Base-by-base conservation (phyloP, 306 rosid genomes). In the Hylodesmum podocarpum region DNA sequence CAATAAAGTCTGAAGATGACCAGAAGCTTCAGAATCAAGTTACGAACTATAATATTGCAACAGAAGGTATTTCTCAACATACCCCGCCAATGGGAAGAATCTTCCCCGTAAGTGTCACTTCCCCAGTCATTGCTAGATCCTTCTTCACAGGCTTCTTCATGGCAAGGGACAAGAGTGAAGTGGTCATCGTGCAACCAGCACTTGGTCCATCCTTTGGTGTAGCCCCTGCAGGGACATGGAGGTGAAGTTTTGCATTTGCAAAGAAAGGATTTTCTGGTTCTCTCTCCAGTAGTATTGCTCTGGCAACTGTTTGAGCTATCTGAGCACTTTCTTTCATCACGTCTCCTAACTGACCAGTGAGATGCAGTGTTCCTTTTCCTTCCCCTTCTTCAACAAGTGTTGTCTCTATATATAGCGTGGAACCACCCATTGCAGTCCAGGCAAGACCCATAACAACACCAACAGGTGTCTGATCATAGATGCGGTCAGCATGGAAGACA, bases 391-490 rank as follows among this genome's bases (percentile, higher is more conserved):
- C 98, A 74, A 92, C 76, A 43, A 82, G 75, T 57, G 91, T 83
- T 22, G 99, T 96, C 86, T 92, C 99, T 74, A 96, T 89, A 81
- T 96, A 96, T 61, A 96, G 86, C 1, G 99, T 96, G 77, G 98
- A 96, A 33, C 99, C 99, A 18, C 99, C 99, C 99, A 96, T 92
- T 71, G 99, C 89, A 40, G 99, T 92, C 99, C 99, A 96, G 64
- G 99, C 99, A 64, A 96, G 98, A 80, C 99, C 99, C 99, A 96
- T 91, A 34, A 96, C 99, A 24, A 96, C 99, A 68, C 99, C 99
- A 33, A 80, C 66, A 13, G 99, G 99, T 61, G 97, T 96, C 81
- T 78, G 90, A 54, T 88, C 85, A 51, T 89, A 96, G 83, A 96
- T 89, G 67, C 99, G 97, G 27, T 96, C 99, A 22, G 93, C 97